phyloP scores from a whole-genome alignment of 495 filamentous ascomycete species.

The Neurospora sp. region DNA sequence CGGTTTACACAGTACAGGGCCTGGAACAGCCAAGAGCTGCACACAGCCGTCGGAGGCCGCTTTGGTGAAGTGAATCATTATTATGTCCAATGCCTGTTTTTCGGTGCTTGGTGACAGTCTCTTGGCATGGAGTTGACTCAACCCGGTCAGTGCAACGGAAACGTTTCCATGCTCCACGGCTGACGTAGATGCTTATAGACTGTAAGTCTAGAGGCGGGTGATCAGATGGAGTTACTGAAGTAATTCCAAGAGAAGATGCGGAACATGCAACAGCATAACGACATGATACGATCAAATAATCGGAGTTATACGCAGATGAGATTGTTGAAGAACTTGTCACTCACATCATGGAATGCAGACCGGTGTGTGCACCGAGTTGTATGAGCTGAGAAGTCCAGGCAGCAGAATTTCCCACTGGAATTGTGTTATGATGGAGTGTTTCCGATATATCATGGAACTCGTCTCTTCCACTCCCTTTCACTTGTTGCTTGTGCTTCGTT shows the following conservation, averaged over 20 bases:
- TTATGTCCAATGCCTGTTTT: not conserved
- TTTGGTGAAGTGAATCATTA: not conserved
- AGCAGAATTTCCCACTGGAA: not conserved
- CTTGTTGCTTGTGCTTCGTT: not conserved
- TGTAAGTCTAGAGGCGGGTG: not conserved
- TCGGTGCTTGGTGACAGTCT: not conserved
- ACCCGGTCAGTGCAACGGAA: not conserved
- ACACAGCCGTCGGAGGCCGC: not conserved
- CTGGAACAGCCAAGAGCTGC: not conserved
- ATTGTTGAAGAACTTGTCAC: not conserved
- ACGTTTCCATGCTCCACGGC: not conserved
- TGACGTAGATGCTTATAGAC: not conserved
- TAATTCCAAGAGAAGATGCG: not conserved
- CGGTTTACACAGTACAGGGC: not conserved
- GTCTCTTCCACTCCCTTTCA: not conserved
- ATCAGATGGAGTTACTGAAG: not conserved
- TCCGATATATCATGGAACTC: not conserved
- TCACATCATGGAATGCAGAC: not conserved
- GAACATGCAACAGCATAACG: not conserved
- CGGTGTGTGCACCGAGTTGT: not conserved
- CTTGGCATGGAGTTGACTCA: not conserved
- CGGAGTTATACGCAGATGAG: not conserved
- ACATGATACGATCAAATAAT: not conserved
- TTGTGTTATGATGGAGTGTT: not conserved
- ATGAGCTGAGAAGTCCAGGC: not conserved